phyloP scores from a whole-genome alignment of 208 protist species.

The Tritrichomonas foetus region DNA sequence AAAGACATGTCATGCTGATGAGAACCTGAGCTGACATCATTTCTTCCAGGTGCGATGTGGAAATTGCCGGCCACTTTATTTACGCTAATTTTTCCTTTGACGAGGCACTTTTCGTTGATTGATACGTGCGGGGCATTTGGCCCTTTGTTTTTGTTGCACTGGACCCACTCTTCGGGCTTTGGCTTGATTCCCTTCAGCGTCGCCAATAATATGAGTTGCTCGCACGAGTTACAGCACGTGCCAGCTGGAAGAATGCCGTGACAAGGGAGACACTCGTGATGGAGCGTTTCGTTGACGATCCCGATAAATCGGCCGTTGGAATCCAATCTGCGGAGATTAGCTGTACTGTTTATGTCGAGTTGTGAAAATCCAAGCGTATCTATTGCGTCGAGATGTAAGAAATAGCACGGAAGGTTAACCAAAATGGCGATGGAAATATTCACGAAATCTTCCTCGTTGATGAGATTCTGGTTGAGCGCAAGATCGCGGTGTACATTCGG shows the following conservation, averaged over 20 bases:
- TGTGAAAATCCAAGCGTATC: background rate
- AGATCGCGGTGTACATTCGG: background rate
- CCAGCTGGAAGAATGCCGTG: background rate
- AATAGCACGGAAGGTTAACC: constrained; percentile 29
- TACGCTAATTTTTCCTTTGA: background rate
- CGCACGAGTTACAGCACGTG: background rate
- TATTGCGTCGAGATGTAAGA: constrained; percentile 1
- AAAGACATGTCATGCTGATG: background rate
- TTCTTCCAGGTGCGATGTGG: constrained; percentile 21
- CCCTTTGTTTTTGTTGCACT: background rate
- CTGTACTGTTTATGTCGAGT: constrained; percentile 7
- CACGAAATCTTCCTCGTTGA: background rate
- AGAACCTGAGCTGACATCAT: background rate
- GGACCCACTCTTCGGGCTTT: background rate
- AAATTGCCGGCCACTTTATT: background rate
- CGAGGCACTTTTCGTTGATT: background rate
- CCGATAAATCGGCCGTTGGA: background rate
- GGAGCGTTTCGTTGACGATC: background rate
- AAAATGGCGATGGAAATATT: background rate
- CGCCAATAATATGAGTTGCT: background rate
- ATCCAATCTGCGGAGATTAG: background rate
- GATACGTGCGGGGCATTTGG: background rate
- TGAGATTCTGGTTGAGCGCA: background rate
- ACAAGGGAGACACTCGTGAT: background rate
- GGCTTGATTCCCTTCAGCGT: background rate